Base-by-base conservation (phyloP, 2,329 filamentous ascomycete genomes). In the Orbilia oligospora region DNA sequence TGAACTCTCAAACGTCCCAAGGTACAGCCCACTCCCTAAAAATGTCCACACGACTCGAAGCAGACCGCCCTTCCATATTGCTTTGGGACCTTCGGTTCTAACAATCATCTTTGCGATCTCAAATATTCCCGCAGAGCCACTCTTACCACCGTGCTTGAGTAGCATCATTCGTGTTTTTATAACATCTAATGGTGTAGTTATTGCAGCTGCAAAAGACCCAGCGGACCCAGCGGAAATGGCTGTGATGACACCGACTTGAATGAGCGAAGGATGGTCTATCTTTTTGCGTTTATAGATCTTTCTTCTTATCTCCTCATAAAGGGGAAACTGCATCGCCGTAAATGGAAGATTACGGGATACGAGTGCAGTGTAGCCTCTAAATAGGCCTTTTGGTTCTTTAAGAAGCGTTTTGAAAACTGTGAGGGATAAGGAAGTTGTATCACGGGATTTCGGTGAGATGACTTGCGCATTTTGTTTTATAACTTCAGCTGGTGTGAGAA, bases 391-490 rank as follows among this genome's bases (percentile, higher is more conserved):
- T 86, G 85, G 82, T 85, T 88, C 87, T 77, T 84, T 86, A 51
- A 75, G 56, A 83, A 92, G 91, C 27, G 86, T 86, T 16, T 84
- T 83, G 9, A 91, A 83, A 0, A 90, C 90, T 83, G 89, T 84
- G 5, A 90, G 53, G 84, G 84, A 84, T 86, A 87, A 72, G 84
- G 86, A 80, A 89, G 84, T 0, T 87, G 87, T 73, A 85, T 84
- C n/a, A 88, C 82, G 22, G n/a, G 73, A 78, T 5, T 41, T 68
- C 2, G 73, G 63, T 1, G 86, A 86, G 0, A 96, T 87, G 88
- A 97, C 94, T 84, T 97, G 94, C 0, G 94, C 93, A 84, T 97
- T 97, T 83, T 97, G 94, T 85, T 97, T 97, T 80, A 97, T 89
- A 6, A 97, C 93, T 84, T 97, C 94, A 14, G 93, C 93, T 0